Base-by-base conservation (phyloP, 169 alveolate genomes). In the Babesia bigemina region DNA sequence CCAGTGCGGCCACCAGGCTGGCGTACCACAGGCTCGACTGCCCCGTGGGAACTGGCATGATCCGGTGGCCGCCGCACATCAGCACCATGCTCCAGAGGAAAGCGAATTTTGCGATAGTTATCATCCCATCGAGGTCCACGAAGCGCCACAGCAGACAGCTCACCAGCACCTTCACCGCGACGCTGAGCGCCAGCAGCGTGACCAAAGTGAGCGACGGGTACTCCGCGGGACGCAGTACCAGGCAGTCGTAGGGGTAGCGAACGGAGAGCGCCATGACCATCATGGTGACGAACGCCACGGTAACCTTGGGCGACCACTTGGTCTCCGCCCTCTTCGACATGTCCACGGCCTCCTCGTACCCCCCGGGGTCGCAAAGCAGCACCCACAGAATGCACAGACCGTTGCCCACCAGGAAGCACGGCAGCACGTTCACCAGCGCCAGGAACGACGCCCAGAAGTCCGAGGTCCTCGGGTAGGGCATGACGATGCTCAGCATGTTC, bases 381-480 rank as follows among this genome's bases (percentile, higher is more conserved):
- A 67, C 76, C 88, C 88, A 81, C 0, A 65, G 63, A 28, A 73
- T 52, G 53, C 75, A 81, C 26, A 81, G 29, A 24, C 70, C 60
- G 67, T 81, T 81, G 8, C 65, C 67, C 42, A 67, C 22, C 44
- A 81, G 50, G 55, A 81, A 81, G 24, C 66, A 36, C 13, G 88
- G 88, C 6, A 63, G 56, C 19, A 81, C 45, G 49, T 61, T 61
- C 50, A 69, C 49, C 14, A 73, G 21, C 8, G 69, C 62, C 70
- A 81, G 19, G 45, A 72, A 44, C 33, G 58, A 56, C 50, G 48
- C 47, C 22, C 69, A 14, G 50, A 55, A 12, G n/a, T 45, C 70
- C 24, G 26, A 36, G 12, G 58, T 36, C 19, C 62, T 29, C 13
- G 75, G 29, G 19, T 44, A 67, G 13, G 88, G 88, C 56, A 55